Evolutionary conservation across 164 flowering plant genomes (phyloP).

Genomic region (Aristolochia californica): DNA sequence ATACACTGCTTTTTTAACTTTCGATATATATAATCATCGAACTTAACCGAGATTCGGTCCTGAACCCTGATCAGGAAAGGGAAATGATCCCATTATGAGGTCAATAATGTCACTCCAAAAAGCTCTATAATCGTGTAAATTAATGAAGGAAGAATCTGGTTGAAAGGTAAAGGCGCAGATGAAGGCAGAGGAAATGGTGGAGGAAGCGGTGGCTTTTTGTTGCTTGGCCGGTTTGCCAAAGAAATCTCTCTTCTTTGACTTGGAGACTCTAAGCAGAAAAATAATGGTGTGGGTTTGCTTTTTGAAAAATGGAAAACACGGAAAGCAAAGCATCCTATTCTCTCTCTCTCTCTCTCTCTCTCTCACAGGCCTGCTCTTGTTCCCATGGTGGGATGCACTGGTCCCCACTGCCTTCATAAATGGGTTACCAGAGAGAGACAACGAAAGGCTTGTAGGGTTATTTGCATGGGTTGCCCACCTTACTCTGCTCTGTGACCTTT

Average conservation of each 20-base stretch:
- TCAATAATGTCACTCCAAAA: too few relatives aligned
- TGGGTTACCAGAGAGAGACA: not conserved
- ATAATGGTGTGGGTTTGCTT: slow-evolving; percentile 7
- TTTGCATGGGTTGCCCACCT: too few relatives aligned
- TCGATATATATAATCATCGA: too few relatives aligned
- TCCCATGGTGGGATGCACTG: slow-evolving; percentile 31
- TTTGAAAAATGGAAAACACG: slow-evolving; percentile 8
- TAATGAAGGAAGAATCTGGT: slow-evolving; percentile 19
- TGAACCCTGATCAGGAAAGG: too few relatives aligned
- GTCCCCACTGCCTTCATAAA: slow-evolving; percentile 18
- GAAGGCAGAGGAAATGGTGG: slow-evolving; percentile 6
- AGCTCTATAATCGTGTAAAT: too few relatives aligned
- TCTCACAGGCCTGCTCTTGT: slow-evolving; percentile 19
- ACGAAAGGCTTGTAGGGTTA: slow-evolving; percentile 11
- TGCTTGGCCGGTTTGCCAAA: slow-evolving; percentile 26
- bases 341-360: slow-evolving; percentile 6
- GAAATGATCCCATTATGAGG: too few relatives aligned
- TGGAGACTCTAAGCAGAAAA: slow-evolving; percentile 17
- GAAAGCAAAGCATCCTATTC: slow-evolving; percentile 43
- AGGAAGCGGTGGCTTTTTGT: slow-evolving; percentile 25
- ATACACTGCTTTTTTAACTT: too few relatives aligned
- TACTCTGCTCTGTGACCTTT: not conserved
- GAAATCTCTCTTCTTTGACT: slow-evolving; percentile 39
- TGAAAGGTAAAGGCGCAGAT: slow-evolving; percentile 24
- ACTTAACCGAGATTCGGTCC: too few relatives aligned